phyloP scores from a whole-genome alignment of 129 eudicot genomes.

The Mikania micrantha region DNA sequence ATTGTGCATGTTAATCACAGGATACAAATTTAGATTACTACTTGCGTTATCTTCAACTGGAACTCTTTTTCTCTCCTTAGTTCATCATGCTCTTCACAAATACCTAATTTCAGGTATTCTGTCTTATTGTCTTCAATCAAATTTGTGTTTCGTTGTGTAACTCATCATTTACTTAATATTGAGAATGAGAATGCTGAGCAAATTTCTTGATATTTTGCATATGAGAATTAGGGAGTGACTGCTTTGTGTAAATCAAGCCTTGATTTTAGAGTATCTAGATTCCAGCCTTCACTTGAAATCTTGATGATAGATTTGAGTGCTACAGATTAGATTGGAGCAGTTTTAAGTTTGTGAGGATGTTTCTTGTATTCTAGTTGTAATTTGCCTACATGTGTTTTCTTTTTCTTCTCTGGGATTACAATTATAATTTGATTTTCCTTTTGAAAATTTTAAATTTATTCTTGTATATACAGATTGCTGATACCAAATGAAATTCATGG shows the following conservation, averaged over 20 bases:
- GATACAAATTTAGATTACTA: background rate
- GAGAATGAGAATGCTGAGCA: background rate
- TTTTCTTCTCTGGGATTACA: no score
- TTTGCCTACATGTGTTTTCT: no score
- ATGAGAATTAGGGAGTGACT: slow-evolving; percentile 1
- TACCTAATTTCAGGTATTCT: background rate
- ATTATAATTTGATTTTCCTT: background rate
- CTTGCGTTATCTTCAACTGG: background rate
- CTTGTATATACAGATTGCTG: background rate
- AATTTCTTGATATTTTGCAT: background rate
- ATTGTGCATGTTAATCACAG: background rate
- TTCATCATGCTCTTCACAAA: background rate
- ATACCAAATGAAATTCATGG: background rate
- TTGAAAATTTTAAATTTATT: background rate
- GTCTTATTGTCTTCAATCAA: background rate
- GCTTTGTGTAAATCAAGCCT: background rate
- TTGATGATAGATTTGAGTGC: background rate
- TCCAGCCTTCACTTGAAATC: background rate
- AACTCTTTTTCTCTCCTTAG: background rate
- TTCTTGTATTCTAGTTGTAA: background rate
- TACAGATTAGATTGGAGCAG: background rate
- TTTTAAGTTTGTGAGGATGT: background rate
- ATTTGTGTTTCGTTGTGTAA: background rate
- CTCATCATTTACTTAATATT: background rate
- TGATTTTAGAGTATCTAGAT: background rate